Conservation (phyloP, 768 basidiomycete genomes). For the Boletus rubescentipes region DNA sequence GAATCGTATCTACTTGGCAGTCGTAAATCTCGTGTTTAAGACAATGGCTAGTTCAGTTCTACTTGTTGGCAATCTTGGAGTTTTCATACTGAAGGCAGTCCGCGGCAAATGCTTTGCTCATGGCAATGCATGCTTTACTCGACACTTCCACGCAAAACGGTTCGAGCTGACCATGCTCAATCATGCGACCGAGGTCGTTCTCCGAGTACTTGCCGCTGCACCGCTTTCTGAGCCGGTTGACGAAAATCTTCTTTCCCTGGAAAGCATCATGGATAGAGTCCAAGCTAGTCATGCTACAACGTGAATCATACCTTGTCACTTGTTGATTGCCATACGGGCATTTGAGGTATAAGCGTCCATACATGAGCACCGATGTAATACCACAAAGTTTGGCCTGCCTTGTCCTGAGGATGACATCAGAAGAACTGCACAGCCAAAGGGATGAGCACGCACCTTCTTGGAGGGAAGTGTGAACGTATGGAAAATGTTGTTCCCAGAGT, state of each 20-base stretch:
- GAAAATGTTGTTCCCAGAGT: conserved; percentile 30
- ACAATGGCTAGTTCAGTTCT: neutral
- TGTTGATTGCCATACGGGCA: conserved; percentile 41
- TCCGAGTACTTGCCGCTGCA: conserved; percentile 34
- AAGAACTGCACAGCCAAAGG: neutral
- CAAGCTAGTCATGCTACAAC: neutral
- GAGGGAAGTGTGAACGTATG: conserved; percentile 53
- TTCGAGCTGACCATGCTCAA: conserved; percentile 42
- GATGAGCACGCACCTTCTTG: conserved; percentile 38
- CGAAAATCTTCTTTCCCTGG: conserved; percentile 33
- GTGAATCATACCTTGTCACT: conserved; percentile 32
- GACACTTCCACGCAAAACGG: conserved; percentile 45
- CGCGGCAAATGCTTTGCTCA: conserved; percentile 26
- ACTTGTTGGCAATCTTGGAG: neutral
- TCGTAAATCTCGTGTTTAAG: neutral
- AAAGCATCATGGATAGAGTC: neutral
- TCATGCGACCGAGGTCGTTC: conserved; percentile 35
- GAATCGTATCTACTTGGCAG: neutral
- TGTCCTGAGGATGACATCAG: conserved; percentile 31
- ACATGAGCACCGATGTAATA: conserved; percentile 50
- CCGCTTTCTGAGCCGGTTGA: conserved; percentile 37
- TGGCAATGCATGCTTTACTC: conserved; percentile 17
- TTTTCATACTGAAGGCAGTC: conserved; percentile 17
- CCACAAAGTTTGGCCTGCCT: conserved; percentile 33
- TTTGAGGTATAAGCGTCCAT: conserved; percentile 38